These are phyloP conservation scores for Diaporthe capsici DNA, from an alignment of 2,329 filamentous ascomycete genomes.

Conservation along the genomic window DNA sequence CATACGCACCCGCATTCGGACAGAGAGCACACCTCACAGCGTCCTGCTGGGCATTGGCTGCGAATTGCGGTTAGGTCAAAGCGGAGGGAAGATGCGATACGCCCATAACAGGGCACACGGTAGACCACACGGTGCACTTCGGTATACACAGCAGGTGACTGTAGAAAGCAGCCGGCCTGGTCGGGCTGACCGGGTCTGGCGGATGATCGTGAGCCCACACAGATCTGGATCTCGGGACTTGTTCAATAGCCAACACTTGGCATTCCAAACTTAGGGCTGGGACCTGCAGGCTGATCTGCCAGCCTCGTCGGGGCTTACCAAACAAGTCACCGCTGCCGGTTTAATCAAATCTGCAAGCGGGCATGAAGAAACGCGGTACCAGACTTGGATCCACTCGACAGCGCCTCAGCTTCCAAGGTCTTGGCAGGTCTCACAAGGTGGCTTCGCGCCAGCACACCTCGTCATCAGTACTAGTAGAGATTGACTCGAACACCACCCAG, in stretches of 20 bases:
- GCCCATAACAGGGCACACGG: neutral
- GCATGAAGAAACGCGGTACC: conserved; percentile 5
- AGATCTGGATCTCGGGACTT: conserved; percentile 34
- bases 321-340: conserved; percentile 24
- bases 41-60: conserved; percentile 17
- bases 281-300: conserved; percentile 31
- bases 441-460: conserved; percentile 9
- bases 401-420: conserved; percentile 28
- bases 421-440: conserved; percentile 32
- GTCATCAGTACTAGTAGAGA: neutral
- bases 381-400: neutral
- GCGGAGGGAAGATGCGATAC: conserved; percentile 21
- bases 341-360: conserved; percentile 6
- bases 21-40: conserved; percentile 12
- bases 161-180: neutral
- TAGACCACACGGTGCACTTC: conserved; percentile 25
- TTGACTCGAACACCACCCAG: conserved; percentile 30
- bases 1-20: conserved; percentile 1
- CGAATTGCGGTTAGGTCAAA: conserved; percentile 25
- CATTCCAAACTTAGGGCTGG: conserved; percentile 33
- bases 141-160: conserved; percentile 5
- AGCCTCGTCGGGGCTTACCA: conserved; percentile 1
- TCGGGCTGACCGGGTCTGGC: conserved; percentile 15
- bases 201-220: conserved; percentile 33
- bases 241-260: conserved; percentile 11